phyloP scores from a whole-genome alignment of 768 basidiomycete genomes.

The Lenzites betulinus region DNA sequence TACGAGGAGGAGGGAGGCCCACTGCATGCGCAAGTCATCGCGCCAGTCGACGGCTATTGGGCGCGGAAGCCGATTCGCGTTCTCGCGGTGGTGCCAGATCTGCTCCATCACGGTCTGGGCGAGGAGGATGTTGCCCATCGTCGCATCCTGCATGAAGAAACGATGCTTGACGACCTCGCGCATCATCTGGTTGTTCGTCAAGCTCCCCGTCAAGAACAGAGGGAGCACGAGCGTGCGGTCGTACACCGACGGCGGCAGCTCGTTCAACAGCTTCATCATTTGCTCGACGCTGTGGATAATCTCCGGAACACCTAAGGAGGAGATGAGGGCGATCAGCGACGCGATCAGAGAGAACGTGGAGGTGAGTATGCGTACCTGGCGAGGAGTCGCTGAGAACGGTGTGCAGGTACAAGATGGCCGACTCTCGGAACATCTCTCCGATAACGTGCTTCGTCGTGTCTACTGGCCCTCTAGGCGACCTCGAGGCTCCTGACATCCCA shows the following conservation, averaged over 20 bases:
- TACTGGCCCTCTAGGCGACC: conserved; percentile 17
- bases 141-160: conserved; percentile 24
- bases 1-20: conserved; percentile 25
- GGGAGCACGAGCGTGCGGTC: conserved; percentile 76
- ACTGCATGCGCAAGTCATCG: conserved; percentile 26
- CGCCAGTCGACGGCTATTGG: conserved; percentile 28
- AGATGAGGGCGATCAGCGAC: conserved; percentile 13
- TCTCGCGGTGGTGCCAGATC: conserved; percentile 24
- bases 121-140: conserved; percentile 28
- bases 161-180: conserved; percentile 39
- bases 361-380: conserved; percentile 54
- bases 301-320: conserved; percentile 63
- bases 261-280: conserved; percentile 54
- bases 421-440: conserved; percentile 63
- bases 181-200: conserved; percentile 59
- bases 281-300: conserved; percentile 58
- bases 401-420: conserved; percentile 67
- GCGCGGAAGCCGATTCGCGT: conserved; percentile 4
- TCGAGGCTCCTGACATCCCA: conserved; percentile 35
- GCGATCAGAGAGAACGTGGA: neutral
- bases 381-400: conserved; percentile 67
- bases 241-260: conserved; percentile 55
- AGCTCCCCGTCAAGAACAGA: conserved; percentile 69
- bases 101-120: conserved; percentile 27
- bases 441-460: conserved; percentile 34